phyloP scores from a whole-genome alignment of 768 basidiomycete genomes.

The Russula griseocarnosa region DNA sequence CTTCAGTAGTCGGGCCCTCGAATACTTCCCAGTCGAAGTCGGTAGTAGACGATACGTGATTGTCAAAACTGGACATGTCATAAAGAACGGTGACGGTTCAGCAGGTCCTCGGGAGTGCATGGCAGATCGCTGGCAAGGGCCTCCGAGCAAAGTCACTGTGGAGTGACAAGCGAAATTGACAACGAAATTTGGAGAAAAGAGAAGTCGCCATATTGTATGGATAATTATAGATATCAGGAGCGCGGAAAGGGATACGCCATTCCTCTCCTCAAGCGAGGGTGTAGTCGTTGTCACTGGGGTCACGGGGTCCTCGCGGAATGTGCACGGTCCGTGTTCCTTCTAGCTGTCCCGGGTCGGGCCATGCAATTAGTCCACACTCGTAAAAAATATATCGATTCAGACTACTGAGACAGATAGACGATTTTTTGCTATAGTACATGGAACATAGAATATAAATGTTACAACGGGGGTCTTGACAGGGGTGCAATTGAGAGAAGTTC shows the following conservation, averaged over 20 bases:
- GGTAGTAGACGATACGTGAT: not conserved
- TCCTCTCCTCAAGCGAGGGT: not conserved
- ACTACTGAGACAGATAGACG: not conserved
- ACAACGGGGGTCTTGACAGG: too few relatives aligned
- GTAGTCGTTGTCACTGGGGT: not conserved
- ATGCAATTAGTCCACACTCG: not conserved
- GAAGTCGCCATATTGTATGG: not conserved
- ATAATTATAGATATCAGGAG: not conserved
- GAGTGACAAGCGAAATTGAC: too few relatives aligned
- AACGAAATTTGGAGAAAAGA: too few relatives aligned
- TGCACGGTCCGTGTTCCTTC: too few relatives aligned
- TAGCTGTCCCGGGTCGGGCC: not conserved
- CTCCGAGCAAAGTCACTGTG: too few relatives aligned
- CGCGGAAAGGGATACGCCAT: too few relatives aligned
- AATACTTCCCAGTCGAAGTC: not conserved
- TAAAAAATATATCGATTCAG: not conserved
- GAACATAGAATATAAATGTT: not conserved
- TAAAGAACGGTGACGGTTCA: not conserved
- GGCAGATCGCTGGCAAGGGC: too few relatives aligned
- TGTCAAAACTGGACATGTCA: not conserved
- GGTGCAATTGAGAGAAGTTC: too few relatives aligned
- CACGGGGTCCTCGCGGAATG: not conserved
- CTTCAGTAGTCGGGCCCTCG: not conserved
- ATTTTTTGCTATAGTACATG: not conserved
- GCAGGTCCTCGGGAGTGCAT: too few relatives aligned